These are phyloP conservation scores for Microbotryomycetes sp. DNA, from an alignment of 1,284 basidiomycete genomes.

Conservation along the genomic window DNA sequence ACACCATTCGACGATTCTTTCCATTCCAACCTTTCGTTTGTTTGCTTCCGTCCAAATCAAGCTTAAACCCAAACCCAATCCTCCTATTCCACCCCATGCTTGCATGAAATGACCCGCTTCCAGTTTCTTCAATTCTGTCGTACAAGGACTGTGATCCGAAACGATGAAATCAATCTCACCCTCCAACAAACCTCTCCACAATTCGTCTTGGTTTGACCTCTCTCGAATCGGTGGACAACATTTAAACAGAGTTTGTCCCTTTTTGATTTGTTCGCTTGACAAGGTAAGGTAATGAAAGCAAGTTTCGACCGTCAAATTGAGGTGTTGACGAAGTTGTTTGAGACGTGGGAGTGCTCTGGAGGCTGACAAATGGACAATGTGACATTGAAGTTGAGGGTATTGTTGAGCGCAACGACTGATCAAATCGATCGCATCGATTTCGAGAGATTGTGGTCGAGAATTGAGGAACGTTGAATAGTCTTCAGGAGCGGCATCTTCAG, in stretches of 20 bases:
- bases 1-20: slow-evolving; percentile 65
- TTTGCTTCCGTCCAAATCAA: slow-evolving; percentile 69
- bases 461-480: slow-evolving; percentile 71
- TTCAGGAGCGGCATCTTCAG: slow-evolving; percentile 38
- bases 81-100: slow-evolving; percentile 88
- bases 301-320: slow-evolving; percentile 72
- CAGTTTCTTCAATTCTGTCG: slow-evolving; percentile 69
- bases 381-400: slow-evolving; percentile 66
- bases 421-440: slow-evolving; percentile 57
- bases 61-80: slow-evolving; percentile 76
- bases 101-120: slow-evolving; percentile 70
- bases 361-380: slow-evolving; percentile 88
- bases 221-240: slow-evolving; percentile 90
- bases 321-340: slow-evolving; percentile 53
- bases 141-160: slow-evolving; percentile 87
- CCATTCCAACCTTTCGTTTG: slow-evolving; percentile 53
- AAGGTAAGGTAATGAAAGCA: slow-evolving; percentile 88
- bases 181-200: slow-evolving; percentile 72
- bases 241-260: slow-evolving; percentile 53
- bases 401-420: slow-evolving; percentile 57
- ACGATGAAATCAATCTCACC: slow-evolving; percentile 83
- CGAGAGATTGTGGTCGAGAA: slow-evolving; percentile 70
- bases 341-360: slow-evolving; percentile 68
- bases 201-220: slow-evolving; percentile 56
- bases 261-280: slow-evolving; percentile 46